phyloP scores from a whole-genome alignment of 805 yeast genomes.

The Ogataea allantospora region DNA sequence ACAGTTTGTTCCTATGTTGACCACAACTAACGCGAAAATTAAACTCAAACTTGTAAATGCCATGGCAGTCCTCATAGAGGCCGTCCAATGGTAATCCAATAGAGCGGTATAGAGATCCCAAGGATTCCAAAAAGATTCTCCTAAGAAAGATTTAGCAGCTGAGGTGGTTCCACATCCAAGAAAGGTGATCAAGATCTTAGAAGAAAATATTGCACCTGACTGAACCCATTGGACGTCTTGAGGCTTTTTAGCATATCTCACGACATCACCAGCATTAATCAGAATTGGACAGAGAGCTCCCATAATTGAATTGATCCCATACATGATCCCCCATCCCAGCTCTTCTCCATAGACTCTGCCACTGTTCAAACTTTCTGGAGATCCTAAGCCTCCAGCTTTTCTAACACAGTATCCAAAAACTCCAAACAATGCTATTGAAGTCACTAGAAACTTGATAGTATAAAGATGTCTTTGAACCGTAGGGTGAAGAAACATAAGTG shows the following conservation, averaged over 20 bases:
- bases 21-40: conserved; percentile 24
- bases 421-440: conserved; percentile 10
- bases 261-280: conserved; percentile 17
- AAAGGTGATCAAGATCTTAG: conserved; percentile 13
- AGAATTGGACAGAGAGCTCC: conserved; percentile 18
- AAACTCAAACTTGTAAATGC: conserved; percentile 15
- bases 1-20: conserved; percentile 26
- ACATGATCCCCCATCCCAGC: conserved; percentile 10
- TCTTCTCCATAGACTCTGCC: conserved; percentile 2
- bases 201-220: conserved; percentile 11
- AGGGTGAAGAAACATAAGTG: conserved; percentile 18
- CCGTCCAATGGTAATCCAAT: conserved; percentile 25
- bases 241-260: conserved; percentile 14
- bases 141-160: conserved; percentile 9
- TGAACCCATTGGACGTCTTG: conserved; percentile 13
- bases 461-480: conserved; percentile 12
- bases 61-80: conserved; percentile 25
- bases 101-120: conserved; percentile 27
- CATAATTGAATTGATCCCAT: conserved; percentile 15
- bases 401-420: conserved; percentile 15
- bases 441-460: conserved; percentile 12
- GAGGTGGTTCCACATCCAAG: conserved; percentile 16
- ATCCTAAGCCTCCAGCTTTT: conserved; percentile 15
- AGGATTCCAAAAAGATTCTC: conserved; percentile 26
- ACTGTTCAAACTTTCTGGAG: conserved; percentile 6